phyloP scores from a whole-genome alignment of 768 basidiomycete species.

The Podaxis mareebaensis region DNA sequence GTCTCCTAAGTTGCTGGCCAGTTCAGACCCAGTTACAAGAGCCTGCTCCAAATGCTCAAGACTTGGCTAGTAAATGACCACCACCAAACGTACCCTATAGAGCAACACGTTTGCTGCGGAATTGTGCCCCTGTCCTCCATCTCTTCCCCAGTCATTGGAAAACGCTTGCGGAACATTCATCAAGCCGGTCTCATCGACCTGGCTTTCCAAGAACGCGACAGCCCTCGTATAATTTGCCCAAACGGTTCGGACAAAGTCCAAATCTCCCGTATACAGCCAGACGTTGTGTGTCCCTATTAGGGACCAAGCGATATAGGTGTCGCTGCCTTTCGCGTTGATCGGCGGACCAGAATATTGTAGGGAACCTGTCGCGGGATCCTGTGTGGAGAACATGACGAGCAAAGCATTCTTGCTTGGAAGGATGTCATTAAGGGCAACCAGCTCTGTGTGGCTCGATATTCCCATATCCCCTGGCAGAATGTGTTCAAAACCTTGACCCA shows the following conservation, averaged over 20 bases:
- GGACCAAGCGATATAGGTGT: slow-evolving; percentile 53
- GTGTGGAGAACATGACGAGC: slow-evolving; percentile 48
- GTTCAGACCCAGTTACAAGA: slow-evolving; percentile 35
- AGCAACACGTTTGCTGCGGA: slow-evolving; percentile 48
- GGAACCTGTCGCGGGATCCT: slow-evolving; percentile 31
- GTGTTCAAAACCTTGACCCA: background rate
- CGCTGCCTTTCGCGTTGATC: slow-evolving; percentile 20
- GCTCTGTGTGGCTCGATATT: slow-evolving; percentile 39
- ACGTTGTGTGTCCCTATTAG: slow-evolving; percentile 44
- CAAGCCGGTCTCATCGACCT: slow-evolving; percentile 39
- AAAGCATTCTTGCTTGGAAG: slow-evolving; percentile 46
- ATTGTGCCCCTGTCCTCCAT: slow-evolving; percentile 46
- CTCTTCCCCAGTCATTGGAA: slow-evolving; percentile 50
- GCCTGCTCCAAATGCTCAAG: slow-evolving; percentile 22
- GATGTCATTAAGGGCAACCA: slow-evolving; percentile 35
- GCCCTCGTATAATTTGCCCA: slow-evolving; percentile 49
- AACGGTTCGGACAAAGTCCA: slow-evolving; percentile 38
- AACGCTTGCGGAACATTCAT: slow-evolving; percentile 41
- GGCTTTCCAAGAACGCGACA: slow-evolving; percentile 38
- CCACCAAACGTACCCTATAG: slow-evolving; percentile 34
- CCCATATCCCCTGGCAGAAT: slow-evolving; percentile 38
- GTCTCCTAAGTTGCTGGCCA: slow-evolving; percentile 32
- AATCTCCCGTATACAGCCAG: slow-evolving; percentile 49
- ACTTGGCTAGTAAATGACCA: background rate
- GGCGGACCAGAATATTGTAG: slow-evolving; percentile 16